Base-by-base conservation (phyloP, 1,139 yeast species). In the Pichia sp. region DNA sequence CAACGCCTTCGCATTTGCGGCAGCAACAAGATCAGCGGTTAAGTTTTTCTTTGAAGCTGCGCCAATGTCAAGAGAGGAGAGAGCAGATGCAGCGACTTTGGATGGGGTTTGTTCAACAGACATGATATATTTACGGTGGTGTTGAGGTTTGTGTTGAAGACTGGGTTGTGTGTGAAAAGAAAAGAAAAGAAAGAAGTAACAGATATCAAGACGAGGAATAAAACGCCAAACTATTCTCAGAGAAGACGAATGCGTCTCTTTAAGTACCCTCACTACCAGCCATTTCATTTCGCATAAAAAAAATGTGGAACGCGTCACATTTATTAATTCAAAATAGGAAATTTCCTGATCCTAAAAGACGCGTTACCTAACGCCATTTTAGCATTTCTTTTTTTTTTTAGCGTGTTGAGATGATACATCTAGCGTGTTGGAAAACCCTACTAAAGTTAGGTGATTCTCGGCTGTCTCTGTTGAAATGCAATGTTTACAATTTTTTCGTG, bases 31-130 rank as follows among this genome's bases (percentile, higher is more conserved):
- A 31, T 55, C 49, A 7, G 55, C 53, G n/a, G 60, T 55, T 39
- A 62, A 50, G 42, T 62, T 62, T 44, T 58, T 61, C 54, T 64
- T 61, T 42, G 52, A 54, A n/a, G 56, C 56, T 23, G 45, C 29
- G 29, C 54, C 44, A 43, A 68, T 48, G 45, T 67, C 71, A 40
- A 69, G 59, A 49, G 62, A 61, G 11, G 69, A 66, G 32, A 69
- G 56, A 16, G 70, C 70, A 44, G 54, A 59, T 40, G 73, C 73
- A 37, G 74, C 65, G 35, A 55, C 64, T 54, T 69, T 69, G n/a
- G 73, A 68, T 43, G 74, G 74, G 26, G 74, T 69, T 62, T 67
- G 69, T 55, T 67, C 64, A 41, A 57, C 56, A 40, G 65, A 60
- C 65, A 61, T 61, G 33, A 29, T 44, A 11, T 31, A 16, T 16